Evolutionary conservation across 2,329 filamentous ascomycete species (phyloP), one percentile per base, ranked within the genome.

Genomic region (Cytospora mali): DNA sequence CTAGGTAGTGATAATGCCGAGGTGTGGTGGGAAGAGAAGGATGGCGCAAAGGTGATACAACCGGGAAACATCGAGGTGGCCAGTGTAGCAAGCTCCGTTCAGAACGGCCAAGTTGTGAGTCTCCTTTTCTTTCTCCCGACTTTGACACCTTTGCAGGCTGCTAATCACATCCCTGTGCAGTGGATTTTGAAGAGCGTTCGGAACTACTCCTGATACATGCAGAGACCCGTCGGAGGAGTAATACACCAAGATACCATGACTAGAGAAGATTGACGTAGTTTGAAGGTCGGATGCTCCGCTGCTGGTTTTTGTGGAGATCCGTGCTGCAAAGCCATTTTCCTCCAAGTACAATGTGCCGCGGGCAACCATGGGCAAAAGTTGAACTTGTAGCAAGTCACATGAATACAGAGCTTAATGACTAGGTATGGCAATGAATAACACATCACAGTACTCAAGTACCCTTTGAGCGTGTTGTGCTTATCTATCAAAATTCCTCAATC

Each of bases 41-140:
- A 88, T 61, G 89, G 88, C 0, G 86, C 83, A 67, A 89, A 84
- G 71, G 79, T 86, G 86, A 84, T 95, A 29, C 88, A 93, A 80
- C 95, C 94, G 0, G 90, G 89, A 6, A 83, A 87, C 67, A 85
- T 97, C 50, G 87, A 93, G 74, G 90, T 98, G 16, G 84, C 88
- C 49, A 87, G 81, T 62, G 81, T 96, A 57, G 89, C 88, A 2
- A 89, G 88, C 68, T 84, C 86, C 64, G 93, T 96, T 21, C 84
- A 86, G 4, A 99, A 98, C 73, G 95, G 95, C 4, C 91, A 98
- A 76, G 83, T 98, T 68, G 81, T 83, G 73, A 71, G 81, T 77
- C 7, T 6, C 27, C 23, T 29, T 9, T 46, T 13, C 21, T 51
- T n/a, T 50, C 16, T 39, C 54, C 29, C 29, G 51, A 5, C 16